Conservation (phyloP, 768 basidiomycete genomes). For the Cystofilobasidium ferigula region DNA sequence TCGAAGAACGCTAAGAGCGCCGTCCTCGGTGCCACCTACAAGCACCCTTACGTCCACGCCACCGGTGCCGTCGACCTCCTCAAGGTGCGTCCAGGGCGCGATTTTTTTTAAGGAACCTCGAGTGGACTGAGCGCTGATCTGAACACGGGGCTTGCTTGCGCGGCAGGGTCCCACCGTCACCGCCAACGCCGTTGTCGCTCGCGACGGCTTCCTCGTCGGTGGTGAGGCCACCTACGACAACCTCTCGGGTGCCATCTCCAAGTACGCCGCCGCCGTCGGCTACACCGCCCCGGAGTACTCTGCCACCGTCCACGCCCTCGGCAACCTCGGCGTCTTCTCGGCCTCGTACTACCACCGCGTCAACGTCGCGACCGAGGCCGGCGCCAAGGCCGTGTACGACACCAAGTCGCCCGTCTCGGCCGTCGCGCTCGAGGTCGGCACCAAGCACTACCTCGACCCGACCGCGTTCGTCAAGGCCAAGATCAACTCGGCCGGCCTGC, state of each 20-base stretch:
- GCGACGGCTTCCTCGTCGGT: constrained; percentile 94
- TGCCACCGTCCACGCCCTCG: constrained; percentile 83
- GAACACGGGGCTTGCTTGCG: not conserved
- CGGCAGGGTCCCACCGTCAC: constrained; percentile 89
- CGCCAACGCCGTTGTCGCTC: constrained; percentile 85
- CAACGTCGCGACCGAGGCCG: constrained; percentile 78
- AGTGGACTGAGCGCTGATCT: not conserved
- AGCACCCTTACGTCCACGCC: constrained; percentile 90
- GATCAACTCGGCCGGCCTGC: constrained; percentile 91
- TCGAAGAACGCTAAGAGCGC: constrained; percentile 78
- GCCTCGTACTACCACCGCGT: constrained; percentile 99
- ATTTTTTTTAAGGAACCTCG: constrained; percentile 17
- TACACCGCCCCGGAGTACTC: constrained; percentile 87
- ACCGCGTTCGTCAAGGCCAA: constrained; percentile 94
- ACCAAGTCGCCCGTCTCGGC: constrained; percentile 75
- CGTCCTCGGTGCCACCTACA: constrained; percentile 72
- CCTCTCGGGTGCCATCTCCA: constrained; percentile 78
- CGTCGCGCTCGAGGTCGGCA: constrained; percentile 85
- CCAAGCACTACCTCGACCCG: constrained; percentile 80
- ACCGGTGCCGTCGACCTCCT: constrained; percentile 82
- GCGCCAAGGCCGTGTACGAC: constrained; percentile 76
- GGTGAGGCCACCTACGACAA: constrained; percentile 95
- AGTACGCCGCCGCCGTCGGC: constrained; percentile 82
- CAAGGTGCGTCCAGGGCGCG: constrained; percentile 52
- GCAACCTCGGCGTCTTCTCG: constrained; percentile 84